These are phyloP conservation scores for Syncephalastrum racemosum DNA, from an alignment of 371 early-diverging fungal species.

Conservation along the genomic window DNA sequence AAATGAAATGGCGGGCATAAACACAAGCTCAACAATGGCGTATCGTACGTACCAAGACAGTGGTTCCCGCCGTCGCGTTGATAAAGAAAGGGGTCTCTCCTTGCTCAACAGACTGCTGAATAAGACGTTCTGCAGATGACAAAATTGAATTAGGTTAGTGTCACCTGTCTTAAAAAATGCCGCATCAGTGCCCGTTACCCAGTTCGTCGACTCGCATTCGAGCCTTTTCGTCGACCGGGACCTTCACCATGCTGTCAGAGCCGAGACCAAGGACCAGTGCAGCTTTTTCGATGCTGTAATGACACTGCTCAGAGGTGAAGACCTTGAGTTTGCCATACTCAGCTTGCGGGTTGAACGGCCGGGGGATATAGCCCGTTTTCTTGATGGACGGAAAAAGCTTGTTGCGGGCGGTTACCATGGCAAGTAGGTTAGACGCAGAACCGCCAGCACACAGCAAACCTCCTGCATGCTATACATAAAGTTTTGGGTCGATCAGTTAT, in stretches of 20 bases:
- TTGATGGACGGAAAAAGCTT: constrained; percentile 66
- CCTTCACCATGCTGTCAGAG: constrained; percentile 63
- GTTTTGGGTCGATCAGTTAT: not conserved
- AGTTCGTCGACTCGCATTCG: constrained; percentile 64
- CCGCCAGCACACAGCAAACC: constrained; percentile 85
- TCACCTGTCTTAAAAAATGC: not conserved
- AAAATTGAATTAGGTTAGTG: constrained; percentile 1
- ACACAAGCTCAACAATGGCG: not conserved
- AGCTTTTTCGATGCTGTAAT: constrained; percentile 81
- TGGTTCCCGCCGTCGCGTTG: constrained; percentile 87
- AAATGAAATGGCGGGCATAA: constrained; percentile 1
- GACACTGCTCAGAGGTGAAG: constrained; percentile 76
- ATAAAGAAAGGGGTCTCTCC: constrained; percentile 76
- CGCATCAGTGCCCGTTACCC: constrained; percentile 29
- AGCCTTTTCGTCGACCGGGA: constrained; percentile 67
- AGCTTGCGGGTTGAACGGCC: constrained; percentile 32
- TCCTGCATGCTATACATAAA: constrained; percentile 39
- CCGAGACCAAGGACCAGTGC: constrained; percentile 80
- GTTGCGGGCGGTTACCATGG: constrained; percentile 80
- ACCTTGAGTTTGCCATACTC: constrained; percentile 59
- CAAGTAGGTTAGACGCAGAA: constrained; percentile 77
- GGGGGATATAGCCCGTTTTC: constrained; percentile 50
- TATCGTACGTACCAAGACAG: constrained; percentile 60
- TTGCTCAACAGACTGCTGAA: constrained; percentile 41
- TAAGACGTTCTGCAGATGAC: constrained; percentile 38